These are phyloP conservation scores for Pseudonitzschia pungens DNA, from an alignment of 108 stramenopile species.

Conservation along the genomic window DNA sequence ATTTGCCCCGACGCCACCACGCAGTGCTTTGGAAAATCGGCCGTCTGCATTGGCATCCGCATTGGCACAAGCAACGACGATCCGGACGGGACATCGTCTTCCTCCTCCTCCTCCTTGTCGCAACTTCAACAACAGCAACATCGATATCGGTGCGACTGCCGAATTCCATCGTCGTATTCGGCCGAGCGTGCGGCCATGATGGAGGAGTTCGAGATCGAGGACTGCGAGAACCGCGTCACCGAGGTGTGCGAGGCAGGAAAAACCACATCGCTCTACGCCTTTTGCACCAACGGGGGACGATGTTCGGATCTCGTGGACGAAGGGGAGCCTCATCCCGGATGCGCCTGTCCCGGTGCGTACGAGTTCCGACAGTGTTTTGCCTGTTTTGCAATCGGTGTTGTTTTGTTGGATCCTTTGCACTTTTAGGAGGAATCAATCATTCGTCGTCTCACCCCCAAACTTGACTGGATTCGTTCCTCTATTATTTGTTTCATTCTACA, in stretches of 20 bases:
- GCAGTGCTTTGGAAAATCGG: constrained; percentile 28
- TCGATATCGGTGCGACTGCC: constrained; percentile 25
- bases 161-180: not conserved
- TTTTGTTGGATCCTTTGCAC: too few species aligned
- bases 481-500: not conserved
- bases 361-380: not conserved
- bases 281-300: constrained; percentile 63
- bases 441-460: not conserved
- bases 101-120: too few species aligned
- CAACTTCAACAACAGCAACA: too few species aligned
- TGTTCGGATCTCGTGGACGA: constrained; percentile 37
- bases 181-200: not conserved
- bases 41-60: constrained; percentile 1
- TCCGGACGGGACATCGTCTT: too few species aligned
- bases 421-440: too few species aligned
- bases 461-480: too few species aligned
- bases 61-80: too few species aligned
- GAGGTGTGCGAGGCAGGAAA: constrained; percentile 47
- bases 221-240: constrained; percentile 48
- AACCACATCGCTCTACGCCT: constrained; percentile 42
- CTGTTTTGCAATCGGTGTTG: not conserved
- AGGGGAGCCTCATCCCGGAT: constrained; percentile 38
- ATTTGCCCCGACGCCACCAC: constrained; percentile 22
- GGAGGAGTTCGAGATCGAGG: constrained; percentile 32
- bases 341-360: constrained; percentile 27